Evolutionary conservation across 2,329 filamentous ascomycete genomes (phyloP).

Genomic region (Fusarium longipes): DNA sequence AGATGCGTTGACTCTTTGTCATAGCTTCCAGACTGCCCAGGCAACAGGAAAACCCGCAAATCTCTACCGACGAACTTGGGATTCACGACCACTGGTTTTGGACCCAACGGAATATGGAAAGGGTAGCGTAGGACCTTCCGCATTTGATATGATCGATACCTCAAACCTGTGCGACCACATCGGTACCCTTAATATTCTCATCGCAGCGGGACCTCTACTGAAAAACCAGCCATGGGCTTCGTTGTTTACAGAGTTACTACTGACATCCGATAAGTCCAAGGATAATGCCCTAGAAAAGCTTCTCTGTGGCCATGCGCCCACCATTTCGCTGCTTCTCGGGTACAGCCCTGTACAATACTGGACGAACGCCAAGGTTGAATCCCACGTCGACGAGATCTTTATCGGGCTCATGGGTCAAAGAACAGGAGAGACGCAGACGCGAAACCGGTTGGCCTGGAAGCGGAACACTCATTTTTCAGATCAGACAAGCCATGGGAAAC

Average conservation of each 20-base stretch:
- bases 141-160: conserved; percentile 69
- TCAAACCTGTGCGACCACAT: conserved; percentile 57
- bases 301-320: conserved; percentile 60
- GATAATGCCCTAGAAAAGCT: conserved; percentile 53
- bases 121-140: conserved; percentile 49
- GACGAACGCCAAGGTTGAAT: conserved; percentile 59
- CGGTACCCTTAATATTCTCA: conserved; percentile 52
- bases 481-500: conserved; percentile 29
- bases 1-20: conserved; percentile 64
- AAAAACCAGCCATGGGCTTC: conserved; percentile 56
- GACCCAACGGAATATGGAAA: conserved; percentile 56
- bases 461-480: conserved; percentile 49
- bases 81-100: conserved; percentile 55
- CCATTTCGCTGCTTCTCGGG: conserved; percentile 63
- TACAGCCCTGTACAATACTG: conserved; percentile 61
- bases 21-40: conserved; percentile 60
- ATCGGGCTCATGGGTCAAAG: conserved; percentile 36
- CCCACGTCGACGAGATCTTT: conserved; percentile 55
- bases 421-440: conserved; percentile 41
- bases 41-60: conserved; percentile 50
- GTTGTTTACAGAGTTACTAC: conserved; percentile 61
- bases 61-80: conserved; percentile 57
- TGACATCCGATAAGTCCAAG: conserved; percentile 46
- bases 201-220: conserved; percentile 61
- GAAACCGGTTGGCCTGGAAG: conserved; percentile 53